phyloP scores from a whole-genome alignment of 352 stramenopile species.

The Globisporangium okanoganense region DNA sequence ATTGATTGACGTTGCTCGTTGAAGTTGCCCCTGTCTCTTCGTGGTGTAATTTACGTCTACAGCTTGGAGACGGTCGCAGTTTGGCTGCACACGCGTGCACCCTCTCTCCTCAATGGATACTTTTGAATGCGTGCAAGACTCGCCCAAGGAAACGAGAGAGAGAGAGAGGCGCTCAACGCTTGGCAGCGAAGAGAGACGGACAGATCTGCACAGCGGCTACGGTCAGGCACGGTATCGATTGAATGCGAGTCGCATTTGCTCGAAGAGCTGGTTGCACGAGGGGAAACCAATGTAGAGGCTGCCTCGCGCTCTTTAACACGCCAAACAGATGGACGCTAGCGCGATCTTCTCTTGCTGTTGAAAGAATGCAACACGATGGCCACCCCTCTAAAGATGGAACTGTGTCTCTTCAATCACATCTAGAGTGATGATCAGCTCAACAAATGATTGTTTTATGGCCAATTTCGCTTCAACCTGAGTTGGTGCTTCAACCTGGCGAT shows the following conservation, averaged over 20 bases:
- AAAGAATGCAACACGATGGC: neutral
- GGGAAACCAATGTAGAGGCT: slow-evolving; percentile 4
- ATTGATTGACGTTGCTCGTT: neutral
- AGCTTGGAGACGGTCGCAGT: neutral
- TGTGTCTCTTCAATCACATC: slow-evolving; percentile 10
- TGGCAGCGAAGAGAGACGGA: neutral
- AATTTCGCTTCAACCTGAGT: neutral
- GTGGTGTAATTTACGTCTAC: slow-evolving; percentile 5
- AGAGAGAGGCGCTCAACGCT: neutral
- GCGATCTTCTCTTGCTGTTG: neutral
- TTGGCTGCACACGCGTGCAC: neutral
- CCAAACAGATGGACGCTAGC: neutral
- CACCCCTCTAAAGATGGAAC: neutral
- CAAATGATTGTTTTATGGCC: slow-evolving; percentile 3
- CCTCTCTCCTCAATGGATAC: slow-evolving; percentile 9
- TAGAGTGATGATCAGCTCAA: slow-evolving; percentile 8
- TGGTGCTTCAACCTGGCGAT: slow-evolving; percentile 3
- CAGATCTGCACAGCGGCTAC: neutral
- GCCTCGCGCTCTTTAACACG: neutral
- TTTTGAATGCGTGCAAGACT: slow-evolving; percentile 9
- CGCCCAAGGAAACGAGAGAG: slow-evolving; percentile 1
- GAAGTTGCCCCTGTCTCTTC: slow-evolving; percentile 11
- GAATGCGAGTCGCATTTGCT: neutral
- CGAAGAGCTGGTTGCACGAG: neutral
- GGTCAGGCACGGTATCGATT: neutral